These are phyloP conservation scores for Phytophthora citricola DNA, from an alignment of 352 stramenopile genomes.

Conservation along the genomic window DNA sequence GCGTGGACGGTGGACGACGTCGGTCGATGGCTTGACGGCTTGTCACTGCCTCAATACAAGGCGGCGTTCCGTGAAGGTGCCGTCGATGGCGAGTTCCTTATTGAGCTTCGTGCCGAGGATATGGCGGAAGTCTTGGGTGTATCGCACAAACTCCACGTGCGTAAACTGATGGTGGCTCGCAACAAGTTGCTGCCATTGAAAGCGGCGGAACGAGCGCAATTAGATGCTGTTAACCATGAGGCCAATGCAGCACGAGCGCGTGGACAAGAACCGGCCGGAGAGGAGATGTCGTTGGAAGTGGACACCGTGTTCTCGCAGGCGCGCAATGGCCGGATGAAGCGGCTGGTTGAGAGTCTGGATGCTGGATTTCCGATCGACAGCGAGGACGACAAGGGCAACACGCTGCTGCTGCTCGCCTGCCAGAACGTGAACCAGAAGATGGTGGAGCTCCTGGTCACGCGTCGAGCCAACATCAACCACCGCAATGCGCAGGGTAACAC, in stretches of 20 bases:
- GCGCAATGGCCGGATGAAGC: constrained; percentile 90
- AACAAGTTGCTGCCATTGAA: constrained; percentile 91
- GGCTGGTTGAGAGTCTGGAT: constrained; percentile 90
- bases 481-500: constrained; percentile 93
- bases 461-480: constrained; percentile 92
- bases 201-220: constrained; percentile 69
- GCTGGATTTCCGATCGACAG: constrained; percentile 89
- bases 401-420: constrained; percentile 87
- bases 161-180: constrained; percentile 87
- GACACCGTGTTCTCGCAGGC: constrained; percentile 92
- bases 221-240: constrained; percentile 70
- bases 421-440: constrained; percentile 93
- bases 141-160: constrained; percentile 92
- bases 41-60: constrained; percentile 93
- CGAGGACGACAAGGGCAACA: constrained; percentile 95
- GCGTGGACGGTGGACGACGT: constrained; percentile 93
- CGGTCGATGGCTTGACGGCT: constrained; percentile 89
- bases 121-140: constrained; percentile 92
- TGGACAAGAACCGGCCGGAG: constrained; percentile 27
- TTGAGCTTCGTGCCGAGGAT: constrained; percentile 93
- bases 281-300: constrained; percentile 43
- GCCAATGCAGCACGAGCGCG: constrained; percentile 44
- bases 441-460: constrained; percentile 87
- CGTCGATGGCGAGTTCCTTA: constrained; percentile 93
- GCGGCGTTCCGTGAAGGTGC: constrained; percentile 88